A percentile compares a stretch with the other conserved stretches of the same genome.
Conservation (phyloP, 768 basidiomycete species). For the Hortiboletus campestris region DNA sequence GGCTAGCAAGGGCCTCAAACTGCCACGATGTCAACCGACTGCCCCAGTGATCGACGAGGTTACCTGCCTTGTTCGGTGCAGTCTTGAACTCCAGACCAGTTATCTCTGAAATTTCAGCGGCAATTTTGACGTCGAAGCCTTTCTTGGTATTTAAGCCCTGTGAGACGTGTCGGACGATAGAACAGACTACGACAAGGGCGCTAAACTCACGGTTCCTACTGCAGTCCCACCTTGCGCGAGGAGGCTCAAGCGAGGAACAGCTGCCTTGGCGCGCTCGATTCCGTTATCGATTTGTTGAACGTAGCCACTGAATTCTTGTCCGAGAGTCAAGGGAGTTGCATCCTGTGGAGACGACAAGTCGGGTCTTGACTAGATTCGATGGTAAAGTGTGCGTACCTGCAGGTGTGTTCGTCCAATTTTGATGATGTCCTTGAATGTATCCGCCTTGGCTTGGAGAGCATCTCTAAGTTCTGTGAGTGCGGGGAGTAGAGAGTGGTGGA, state of each 20-base stretch:
- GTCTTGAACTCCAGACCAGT: slow-evolving; percentile 92
- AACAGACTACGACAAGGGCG: neutral
- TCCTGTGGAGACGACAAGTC: slow-evolving; percentile 51
- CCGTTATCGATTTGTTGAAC: slow-evolving; percentile 92
- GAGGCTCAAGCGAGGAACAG: slow-evolving; percentile 80
- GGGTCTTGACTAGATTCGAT: neutral
- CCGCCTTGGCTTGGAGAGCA: slow-evolving; percentile 79
- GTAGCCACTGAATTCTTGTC: slow-evolving; percentile 98
- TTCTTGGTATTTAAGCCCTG: slow-evolving; percentile 96
- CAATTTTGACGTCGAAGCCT: slow-evolving; percentile 95
- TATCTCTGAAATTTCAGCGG: slow-evolving; percentile 85
- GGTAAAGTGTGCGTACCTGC: slow-evolving; percentile 45
- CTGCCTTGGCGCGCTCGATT: slow-evolving; percentile 78
- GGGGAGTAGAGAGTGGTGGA: slow-evolving; percentile 76
- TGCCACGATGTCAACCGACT: slow-evolving; percentile 31
- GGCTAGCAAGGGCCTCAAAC: slow-evolving; percentile 98
- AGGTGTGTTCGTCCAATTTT: slow-evolving; percentile 99
- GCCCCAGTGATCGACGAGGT: neutral
- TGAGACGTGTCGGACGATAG: slow-evolving; percentile 8
- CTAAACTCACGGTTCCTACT: slow-evolving; percentile 81
- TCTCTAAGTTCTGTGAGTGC: slow-evolving; percentile 81
- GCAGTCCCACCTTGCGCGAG: slow-evolving; percentile 98
- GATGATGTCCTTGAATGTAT: slow-evolving; percentile 86
- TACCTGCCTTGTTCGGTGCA: slow-evolving; percentile 90
- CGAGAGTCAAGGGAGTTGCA: slow-evolving; percentile 94